phyloP scores from a whole-genome alignment of 179 eudicot species.

The Gypsophila paniculata region DNA sequence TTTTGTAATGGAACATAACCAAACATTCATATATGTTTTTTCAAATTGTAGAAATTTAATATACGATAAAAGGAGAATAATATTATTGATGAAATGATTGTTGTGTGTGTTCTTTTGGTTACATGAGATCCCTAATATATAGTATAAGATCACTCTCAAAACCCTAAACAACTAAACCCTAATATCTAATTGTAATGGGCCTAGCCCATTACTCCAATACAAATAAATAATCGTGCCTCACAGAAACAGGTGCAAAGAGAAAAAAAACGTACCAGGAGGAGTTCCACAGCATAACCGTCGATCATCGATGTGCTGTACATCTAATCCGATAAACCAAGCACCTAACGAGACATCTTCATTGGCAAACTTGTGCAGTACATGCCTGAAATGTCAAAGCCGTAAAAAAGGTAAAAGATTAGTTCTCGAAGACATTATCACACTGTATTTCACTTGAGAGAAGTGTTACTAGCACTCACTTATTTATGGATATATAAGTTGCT shows the following conservation, averaged over 20 bases:
- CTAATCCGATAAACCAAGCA: conserved; percentile 93
- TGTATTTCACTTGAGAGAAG: conserved; percentile 8
- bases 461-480: conserved; percentile 52
- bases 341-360: conserved; percentile 96
- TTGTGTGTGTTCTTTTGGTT: too few relatives aligned
- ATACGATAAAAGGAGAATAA: too few relatives aligned
- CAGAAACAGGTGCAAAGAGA: background rate
- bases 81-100: too few relatives aligned
- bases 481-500: conserved; percentile 70
- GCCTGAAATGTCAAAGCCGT: conserved; percentile 38
- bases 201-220: too few relatives aligned
- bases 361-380: conserved; percentile 77
- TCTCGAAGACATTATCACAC: background rate
- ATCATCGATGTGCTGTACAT: conserved; percentile 92
- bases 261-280: conserved; percentile 63
- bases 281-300: conserved; percentile 93
- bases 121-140: too few relatives aligned
- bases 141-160: background rate
- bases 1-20: too few relatives aligned
- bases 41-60: too few relatives aligned
- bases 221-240: background rate
- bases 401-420: conserved; percentile 8
- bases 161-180: too few relatives aligned
- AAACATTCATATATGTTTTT: too few relatives aligned
- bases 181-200: too few relatives aligned